Conservation (phyloP, 768 basidiomycete species). For the Plicaturopsis crispa region DNA sequence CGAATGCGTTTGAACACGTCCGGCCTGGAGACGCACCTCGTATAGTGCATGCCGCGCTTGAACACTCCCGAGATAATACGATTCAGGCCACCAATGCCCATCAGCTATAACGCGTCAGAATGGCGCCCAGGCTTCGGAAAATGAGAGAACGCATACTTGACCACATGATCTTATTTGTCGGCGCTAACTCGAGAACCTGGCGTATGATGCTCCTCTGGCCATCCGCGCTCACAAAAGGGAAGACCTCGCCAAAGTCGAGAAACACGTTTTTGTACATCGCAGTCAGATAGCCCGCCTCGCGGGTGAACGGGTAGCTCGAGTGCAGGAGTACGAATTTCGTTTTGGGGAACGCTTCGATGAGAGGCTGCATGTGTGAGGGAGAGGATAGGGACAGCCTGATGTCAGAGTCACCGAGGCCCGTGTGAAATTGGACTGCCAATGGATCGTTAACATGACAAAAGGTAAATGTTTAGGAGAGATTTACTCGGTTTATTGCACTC, state of each 20-base stretch:
- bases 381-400: conserved; percentile 50
- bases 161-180: conserved; percentile 78
- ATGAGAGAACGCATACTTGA: conserved; percentile 43
- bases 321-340: conserved; percentile 65
- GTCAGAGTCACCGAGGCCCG: conserved; percentile 73
- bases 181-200: conserved; percentile 63
- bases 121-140: background rate
- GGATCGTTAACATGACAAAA: background rate
- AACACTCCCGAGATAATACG: conserved; percentile 57
- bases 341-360: conserved; percentile 56
- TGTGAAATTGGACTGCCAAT: conserved; percentile 72
- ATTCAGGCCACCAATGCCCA: conserved; percentile 72
- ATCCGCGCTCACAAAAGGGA: conserved; percentile 54
- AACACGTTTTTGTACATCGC: conserved; percentile 69
- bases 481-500: conserved; percentile 52
- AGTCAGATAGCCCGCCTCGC: conserved; percentile 72
- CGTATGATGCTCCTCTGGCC: conserved; percentile 56
- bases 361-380: conserved; percentile 59
- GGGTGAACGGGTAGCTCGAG: conserved; percentile 70
- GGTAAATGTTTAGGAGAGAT: conserved; percentile 8
- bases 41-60: conserved; percentile 61
- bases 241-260: conserved; percentile 75
- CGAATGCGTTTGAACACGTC: background rate
- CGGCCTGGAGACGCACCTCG: conserved; percentile 34
- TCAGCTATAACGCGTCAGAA: conserved; percentile 32